Conservation (phyloP, 805 yeast species). For the Yamadazyma paraphyllophila region DNA sequence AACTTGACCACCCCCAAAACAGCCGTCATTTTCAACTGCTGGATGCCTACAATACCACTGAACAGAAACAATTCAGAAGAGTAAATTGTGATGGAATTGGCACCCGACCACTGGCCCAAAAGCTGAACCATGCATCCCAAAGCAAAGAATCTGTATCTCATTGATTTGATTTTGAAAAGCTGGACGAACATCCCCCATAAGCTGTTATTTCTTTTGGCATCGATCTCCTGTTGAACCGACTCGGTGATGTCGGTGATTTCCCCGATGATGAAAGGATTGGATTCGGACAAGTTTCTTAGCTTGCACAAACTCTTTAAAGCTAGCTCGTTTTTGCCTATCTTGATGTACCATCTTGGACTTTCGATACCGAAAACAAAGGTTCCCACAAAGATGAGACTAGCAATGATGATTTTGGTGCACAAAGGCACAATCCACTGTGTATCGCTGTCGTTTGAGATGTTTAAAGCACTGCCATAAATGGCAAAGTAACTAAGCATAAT, state of each 20-base stretch:
- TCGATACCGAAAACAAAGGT: conserved; percentile 43
- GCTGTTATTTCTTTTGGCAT: conserved; percentile 23
- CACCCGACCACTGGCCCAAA: conserved; percentile 59
- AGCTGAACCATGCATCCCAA: conserved; percentile 45
- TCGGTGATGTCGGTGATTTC: conserved; percentile 53
- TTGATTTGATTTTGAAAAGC: conserved; percentile 23
- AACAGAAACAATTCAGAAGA: conserved; percentile 51
- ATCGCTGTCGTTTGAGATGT: conserved; percentile 32
- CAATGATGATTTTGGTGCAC: conserved; percentile 45
- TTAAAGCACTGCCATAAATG: conserved; percentile 51
- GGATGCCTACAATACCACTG: conserved; percentile 45
- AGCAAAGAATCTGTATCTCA: conserved; percentile 45
- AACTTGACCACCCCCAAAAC: conserved; percentile 55
- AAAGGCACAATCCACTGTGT: conserved; percentile 55
- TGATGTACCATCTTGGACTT: conserved; percentile 52
- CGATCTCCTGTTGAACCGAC: conserved; percentile 37
- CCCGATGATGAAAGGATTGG: conserved; percentile 49
- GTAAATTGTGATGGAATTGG: conserved; percentile 54
- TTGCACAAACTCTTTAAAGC: conserved; percentile 41
- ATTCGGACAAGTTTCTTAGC: conserved; percentile 44
- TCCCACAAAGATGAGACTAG: conserved; percentile 42
- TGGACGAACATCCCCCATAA: conserved; percentile 34
- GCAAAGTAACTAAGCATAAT: conserved; percentile 48
- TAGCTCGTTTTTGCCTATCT: conserved; percentile 37
- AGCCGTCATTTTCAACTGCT: conserved; percentile 47